Evolutionary conservation across 257 asterid genomes (phyloP).

Genomic region (Verbascum thapsus): DNA sequence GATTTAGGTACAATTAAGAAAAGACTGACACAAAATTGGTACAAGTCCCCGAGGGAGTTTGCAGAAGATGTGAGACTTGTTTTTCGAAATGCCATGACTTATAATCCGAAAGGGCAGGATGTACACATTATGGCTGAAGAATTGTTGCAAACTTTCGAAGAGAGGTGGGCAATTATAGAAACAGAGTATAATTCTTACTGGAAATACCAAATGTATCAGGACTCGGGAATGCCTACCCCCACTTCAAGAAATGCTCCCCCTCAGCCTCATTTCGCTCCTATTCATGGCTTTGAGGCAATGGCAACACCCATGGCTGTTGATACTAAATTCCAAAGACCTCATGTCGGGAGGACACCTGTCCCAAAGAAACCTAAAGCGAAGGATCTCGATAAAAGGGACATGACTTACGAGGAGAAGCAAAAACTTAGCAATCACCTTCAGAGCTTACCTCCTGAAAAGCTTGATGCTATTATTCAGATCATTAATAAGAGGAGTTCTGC

Average conservation of each 20-base stretch:
- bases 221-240: conserved; percentile 62
- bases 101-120: conserved; percentile 91
- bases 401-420: conserved; percentile 95
- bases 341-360: conserved; percentile 66
- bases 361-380: conserved; percentile 95
- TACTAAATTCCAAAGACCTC: conserved; percentile 48
- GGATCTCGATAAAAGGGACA: conserved; percentile 88
- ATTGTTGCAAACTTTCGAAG: conserved; percentile 68
- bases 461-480: conserved; percentile 89
- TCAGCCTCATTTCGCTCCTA: conserved; percentile 44
- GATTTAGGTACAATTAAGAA: conserved; percentile 86
- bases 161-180: conserved; percentile 77
- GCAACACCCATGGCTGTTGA: conserved; percentile 42
- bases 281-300: conserved; percentile 37
- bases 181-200: conserved; percentile 56
- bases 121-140: conserved; percentile 85
- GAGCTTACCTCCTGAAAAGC: conserved; percentile 84
- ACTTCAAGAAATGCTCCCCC: conserved; percentile 52
- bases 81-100: conserved; percentile 87
- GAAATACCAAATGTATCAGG: conserved; percentile 66
- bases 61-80: conserved; percentile 92
- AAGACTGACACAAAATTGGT: conserved; percentile 61
- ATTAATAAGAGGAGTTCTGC: conserved; percentile 80
- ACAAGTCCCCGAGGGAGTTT: conserved; percentile 73
- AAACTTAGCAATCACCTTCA: conserved; percentile 88